Evolutionary conservation across 768 basidiomycete species (phyloP).

Genomic region (Polyporus arcularius): DNA sequence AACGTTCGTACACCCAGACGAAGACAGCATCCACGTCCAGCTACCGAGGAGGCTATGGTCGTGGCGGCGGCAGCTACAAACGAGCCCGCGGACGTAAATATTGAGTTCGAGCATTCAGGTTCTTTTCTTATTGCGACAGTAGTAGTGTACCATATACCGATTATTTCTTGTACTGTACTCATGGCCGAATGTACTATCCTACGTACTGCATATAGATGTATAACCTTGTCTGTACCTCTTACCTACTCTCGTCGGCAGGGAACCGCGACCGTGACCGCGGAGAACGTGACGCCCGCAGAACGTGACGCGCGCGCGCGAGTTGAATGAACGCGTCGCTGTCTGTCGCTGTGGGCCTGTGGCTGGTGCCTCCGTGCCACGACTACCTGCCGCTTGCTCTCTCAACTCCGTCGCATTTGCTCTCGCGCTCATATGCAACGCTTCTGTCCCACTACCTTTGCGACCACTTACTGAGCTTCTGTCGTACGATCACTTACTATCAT

Average conservation of each 20-base stretch:
- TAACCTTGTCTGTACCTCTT: too few relatives aligned
- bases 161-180: too few relatives aligned
- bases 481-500: conserved; percentile 37
- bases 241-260: too few relatives aligned
- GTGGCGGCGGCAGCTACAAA: conserved; percentile 4
- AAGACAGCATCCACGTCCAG: neutral
- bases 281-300: too few relatives aligned
- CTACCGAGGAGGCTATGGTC: conserved; percentile 14
- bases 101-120: too few relatives aligned
- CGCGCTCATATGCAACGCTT: conserved; percentile 2
- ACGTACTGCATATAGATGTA: too few relatives aligned
- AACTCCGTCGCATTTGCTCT: neutral
- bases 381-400: neutral
- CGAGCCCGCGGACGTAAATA: too few relatives aligned
- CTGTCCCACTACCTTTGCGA: neutral
- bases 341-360: too few relatives aligned
- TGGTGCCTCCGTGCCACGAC: neutral
- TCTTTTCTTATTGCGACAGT: too few relatives aligned
- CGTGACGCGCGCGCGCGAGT: conserved; percentile 16
- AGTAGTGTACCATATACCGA: neutral
- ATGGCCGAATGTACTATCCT: too few relatives aligned
- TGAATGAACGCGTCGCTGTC: conserved; percentile 4
- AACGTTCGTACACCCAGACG: conserved; percentile 22
- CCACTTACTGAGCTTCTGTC: neutral
- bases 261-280: conserved; percentile 1